Percentiles rank a stretch among this genome's conserved stretches.
Conservation (phyloP, 768 basidiomycete genomes). For the Russula compacta region DNA sequence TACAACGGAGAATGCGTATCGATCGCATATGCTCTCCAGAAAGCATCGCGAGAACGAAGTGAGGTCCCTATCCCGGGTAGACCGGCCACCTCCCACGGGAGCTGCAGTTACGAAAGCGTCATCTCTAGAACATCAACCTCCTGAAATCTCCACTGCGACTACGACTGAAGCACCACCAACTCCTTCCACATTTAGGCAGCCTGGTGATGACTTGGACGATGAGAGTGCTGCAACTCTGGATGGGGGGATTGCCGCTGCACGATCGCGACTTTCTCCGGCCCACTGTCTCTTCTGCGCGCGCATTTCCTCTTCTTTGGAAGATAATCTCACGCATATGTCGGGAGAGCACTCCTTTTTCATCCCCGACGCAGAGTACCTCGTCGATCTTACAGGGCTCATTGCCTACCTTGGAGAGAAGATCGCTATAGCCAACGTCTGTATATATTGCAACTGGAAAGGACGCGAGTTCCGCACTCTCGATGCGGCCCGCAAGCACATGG, state of each 20-base stretch:
- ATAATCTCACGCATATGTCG: slow-evolving; percentile 84
- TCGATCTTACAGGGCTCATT: slow-evolving; percentile 75
- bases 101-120: neutral
- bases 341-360: slow-evolving; percentile 86
- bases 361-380: slow-evolving; percentile 85
- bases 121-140: slow-evolving; percentile 1
- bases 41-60: slow-evolving; percentile 77
- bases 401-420: slow-evolving; percentile 88
- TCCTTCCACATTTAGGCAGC: slow-evolving; percentile 20
- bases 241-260: slow-evolving; percentile 64
- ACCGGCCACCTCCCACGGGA: slow-evolving; percentile 9
- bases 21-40: slow-evolving; percentile 80
- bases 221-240: slow-evolving; percentile 43
- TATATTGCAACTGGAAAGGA: slow-evolving; percentile 79
- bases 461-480: slow-evolving; percentile 76
- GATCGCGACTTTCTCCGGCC: slow-evolving; percentile 47
- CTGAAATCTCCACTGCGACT: neutral
- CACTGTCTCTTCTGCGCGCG: slow-evolving; percentile 83
- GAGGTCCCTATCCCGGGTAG: slow-evolving; percentile 32
- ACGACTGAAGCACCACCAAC: neutral
- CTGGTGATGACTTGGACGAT: slow-evolving; percentile 5
- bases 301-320: slow-evolving; percentile 42
- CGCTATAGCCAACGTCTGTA: slow-evolving; percentile 85
- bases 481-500: slow-evolving; percentile 92
- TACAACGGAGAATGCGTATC: slow-evolving; percentile 80